Conservation (phyloP, 257 asterid species). For the Striga asiatica region DNA sequence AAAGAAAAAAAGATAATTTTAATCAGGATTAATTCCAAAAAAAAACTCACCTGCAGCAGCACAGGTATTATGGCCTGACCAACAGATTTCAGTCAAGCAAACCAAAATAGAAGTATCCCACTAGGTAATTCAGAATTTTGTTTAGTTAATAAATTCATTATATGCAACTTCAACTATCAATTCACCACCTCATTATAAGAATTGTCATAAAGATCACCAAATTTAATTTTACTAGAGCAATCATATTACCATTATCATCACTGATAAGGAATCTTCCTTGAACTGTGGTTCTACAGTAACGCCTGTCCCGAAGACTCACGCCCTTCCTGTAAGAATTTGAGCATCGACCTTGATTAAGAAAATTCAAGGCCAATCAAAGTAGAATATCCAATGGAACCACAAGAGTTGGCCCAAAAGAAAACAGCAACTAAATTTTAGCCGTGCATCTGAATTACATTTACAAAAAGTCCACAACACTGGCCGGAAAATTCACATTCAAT, state of each 20-base stretch:
- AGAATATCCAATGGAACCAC: not conserved
- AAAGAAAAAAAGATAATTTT: not conserved
- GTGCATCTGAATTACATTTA: slow-evolving; percentile 1
- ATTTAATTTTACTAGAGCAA: slow-evolving; percentile 1
- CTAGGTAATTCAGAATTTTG: not conserved
- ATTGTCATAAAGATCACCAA: not conserved
- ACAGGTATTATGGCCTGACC: not conserved
- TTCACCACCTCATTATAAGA: not conserved
- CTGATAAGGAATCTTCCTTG: slow-evolving; percentile 75
- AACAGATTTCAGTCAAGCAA: not conserved
- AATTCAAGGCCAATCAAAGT: not conserved
- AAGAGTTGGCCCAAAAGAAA: not conserved
- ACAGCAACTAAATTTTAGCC: not conserved
- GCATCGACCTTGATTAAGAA: not conserved
- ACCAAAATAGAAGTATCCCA: not conserved
- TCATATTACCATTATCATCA: slow-evolving; percentile 60
- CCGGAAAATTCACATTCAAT: not conserved
- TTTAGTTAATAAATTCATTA: not conserved
- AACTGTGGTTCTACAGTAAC: slow-evolving; percentile 64
- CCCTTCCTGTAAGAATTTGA: slow-evolving; percentile 42
- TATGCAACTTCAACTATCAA: not conserved
- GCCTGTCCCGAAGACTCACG: slow-evolving; percentile 35
- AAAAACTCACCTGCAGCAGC: not conserved
- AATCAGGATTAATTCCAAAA: not conserved
- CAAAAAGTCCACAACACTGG: not conserved